Evolutionary conservation across 78 protist species (phyloP), one percentile per base, ranked within the genome.

Genomic region (Speleostelium caveatum): DNA sequence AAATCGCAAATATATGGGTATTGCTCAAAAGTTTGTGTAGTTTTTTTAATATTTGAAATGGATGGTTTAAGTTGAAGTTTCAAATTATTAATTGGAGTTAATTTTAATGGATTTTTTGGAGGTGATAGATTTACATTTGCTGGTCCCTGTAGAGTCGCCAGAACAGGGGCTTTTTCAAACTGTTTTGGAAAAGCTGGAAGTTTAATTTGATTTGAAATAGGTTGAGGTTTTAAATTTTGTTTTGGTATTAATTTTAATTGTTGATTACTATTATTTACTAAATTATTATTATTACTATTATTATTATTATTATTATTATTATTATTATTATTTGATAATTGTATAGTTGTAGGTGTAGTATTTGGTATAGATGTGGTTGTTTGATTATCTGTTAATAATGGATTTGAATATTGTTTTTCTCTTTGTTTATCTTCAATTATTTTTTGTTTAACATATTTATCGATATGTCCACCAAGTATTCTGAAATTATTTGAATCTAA

Each of bases 381-480:
- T 26, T 42, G 36, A 68, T 41, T 68, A 14, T 22, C 26, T 26
- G 14, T 36, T n/a, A 2, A 2, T 41, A 68, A 21, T 26, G 41
- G 22, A 8, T 39, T 42, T 24, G 75, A 21, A 3, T 41, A 21
- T 68, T 26, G 36, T 24, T 68, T 42, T 41, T 42, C 41, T 68
- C 75, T 68, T 12, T 14, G 17, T 68, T 49, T 68, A 42, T 41
- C 39, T 28, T 51, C 39, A 8, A 26, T 3, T 2, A 26, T 24
- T 24, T 51, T 51, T 24, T 30, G 17, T 30, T 28, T 16, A 26
- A 79, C 63, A 6, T 66, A n/a, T 28, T 41, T 30, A n/a, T 26
- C 28, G 2, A 67, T 63, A 55, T 26, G 36, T 28, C 88, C 90
- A 26, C 90, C 90, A 19, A 83, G 16, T 39, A 83, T 35, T 42